Evolutionary conservation across 2,329 filamentous ascomycete species (phyloP), one percentile per base, ranked within the genome.

Genomic region (Talaromyces sp.): DNA sequence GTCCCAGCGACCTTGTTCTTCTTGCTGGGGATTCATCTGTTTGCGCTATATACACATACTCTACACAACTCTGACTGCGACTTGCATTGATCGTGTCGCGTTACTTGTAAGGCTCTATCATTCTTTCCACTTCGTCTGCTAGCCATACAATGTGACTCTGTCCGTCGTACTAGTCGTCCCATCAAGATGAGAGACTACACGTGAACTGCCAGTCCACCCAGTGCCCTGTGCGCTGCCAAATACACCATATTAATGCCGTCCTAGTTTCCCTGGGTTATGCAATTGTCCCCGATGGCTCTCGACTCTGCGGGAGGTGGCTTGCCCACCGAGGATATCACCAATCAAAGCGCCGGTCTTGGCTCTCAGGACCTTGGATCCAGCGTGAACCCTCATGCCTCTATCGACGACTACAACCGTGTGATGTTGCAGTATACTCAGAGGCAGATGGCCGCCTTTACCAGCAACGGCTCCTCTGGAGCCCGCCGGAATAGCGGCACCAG

Each of bases 341-440:
- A 52, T 19, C 52, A 8, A 30, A 39, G 36, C 17, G 22, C 42
- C 2, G 52, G 56, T 17, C n/a, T 62, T 22, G 52, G 27, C 9
- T n/a, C 51, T n/a, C 22, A 55, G 56, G 52, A 39, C 13, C 32
- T 32, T 25, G 42, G 13, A 4, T 30, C 51, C 6, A 42, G 52
- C 30, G 17, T 56, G 11, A 57, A 62, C 22, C 56, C 56, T 27
- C 42, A 22, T 52, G 17, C 59, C 4, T 73, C 73, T 3, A 60
- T 76, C n/a, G 73, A 74, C 53, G 73, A 75, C 62, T 76, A 76
- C 61, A 75, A 72, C 64, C 72, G 73, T 27, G 68, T 72, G 57
- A 75, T 76, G 74, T 66, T 75, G 44, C 67, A 73, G 52, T 73
- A 76, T 55, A 76, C 74, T 15, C 72, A 75, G 44, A 71, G 69